A percentile compares a stretch with the other conserved stretches of the same genome.
phyloP scores from a whole-genome alignment of 352 stramenopile genomes.

The Thraustotheca clavata region DNA sequence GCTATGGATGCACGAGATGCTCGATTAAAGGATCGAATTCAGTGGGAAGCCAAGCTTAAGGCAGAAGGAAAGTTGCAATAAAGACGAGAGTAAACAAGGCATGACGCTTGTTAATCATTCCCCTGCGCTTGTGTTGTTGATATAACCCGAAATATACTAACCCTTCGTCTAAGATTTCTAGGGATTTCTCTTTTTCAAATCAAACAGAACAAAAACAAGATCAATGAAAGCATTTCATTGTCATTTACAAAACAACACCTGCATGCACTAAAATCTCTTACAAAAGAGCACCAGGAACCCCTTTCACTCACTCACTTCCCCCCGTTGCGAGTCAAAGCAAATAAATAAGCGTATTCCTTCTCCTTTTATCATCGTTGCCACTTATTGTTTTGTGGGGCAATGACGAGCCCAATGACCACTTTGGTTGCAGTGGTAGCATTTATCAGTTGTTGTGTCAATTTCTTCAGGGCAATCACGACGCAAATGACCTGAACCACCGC shows the following conservation, averaged over 20 bases:
- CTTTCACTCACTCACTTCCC: conserved; percentile 17
- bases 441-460: conserved; percentile 52
- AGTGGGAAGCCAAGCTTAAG: conserved; percentile 14
- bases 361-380: neutral
- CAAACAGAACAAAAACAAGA: too few species aligned
- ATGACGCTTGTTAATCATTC: neutral
- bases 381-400: conserved; percentile 34
- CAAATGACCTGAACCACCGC: conserved; percentile 53
- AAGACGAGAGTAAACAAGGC: neutral
- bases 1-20: neutral
- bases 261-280: neutral
- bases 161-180: neutral
- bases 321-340: conserved; percentile 8
- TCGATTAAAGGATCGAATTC: conserved; percentile 13
- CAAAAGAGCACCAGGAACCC: conserved; percentile 20
- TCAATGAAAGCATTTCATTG: too few species aligned
- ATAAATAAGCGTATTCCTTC: conserved; percentile 21
- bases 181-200: neutral
- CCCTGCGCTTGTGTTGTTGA: neutral
- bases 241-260: neutral
- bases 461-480: conserved; percentile 76
- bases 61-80: conserved; percentile 11
- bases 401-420: conserved; percentile 71
- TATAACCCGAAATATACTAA: neutral
- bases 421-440: conserved; percentile 78